Evolutionary conservation across 805 yeast genomes (phyloP), one percentile per base, ranked within the genome.

Genomic region (Zygosaccharomyces gambellarensis): DNA sequence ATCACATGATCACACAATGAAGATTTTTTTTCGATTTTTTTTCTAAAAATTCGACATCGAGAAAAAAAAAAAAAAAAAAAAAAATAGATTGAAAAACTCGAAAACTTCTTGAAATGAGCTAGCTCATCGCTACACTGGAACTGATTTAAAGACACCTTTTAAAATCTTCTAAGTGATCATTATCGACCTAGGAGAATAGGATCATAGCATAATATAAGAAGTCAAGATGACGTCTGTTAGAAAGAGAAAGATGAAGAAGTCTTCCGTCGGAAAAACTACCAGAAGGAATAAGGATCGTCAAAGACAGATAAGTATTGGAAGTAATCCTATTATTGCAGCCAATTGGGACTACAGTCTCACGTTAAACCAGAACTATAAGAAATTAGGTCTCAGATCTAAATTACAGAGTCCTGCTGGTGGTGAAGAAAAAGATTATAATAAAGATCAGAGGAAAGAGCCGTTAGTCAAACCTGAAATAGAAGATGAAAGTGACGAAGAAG

Each of bases 291-390:
- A 88, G 64, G 90, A 86, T 61, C 81, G 78, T 60, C 83, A 82
- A 58, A 78, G 85, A 63, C 76, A 83, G 57, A 72, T 83, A 51
- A 81, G 81, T 52, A 80, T 87, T 29, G 75, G 76, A 43, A 75
- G 87, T 0, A 88, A 89, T 63, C 87, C 95, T 1, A 79, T 94
- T 54, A 86, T 94, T 54, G 95, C 89, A 4, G 87, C 81, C 30
- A 79, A 90, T 67, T 94, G 99, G 99, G 96, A 94, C 69, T 78
- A 82, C 51, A 77, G 79, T 10, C 74, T 84, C 49, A 90, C 98
- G 0, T 71, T 90, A 52, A 76, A 81, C 46, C 98, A 94, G 65
- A 94, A 94, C 67, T 92, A 94, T 70, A 83, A 83, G 59, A 80
- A 75, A 54, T 71, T 94, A 27, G 99, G 99, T 3, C 73, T 94